phyloP scores from a whole-genome alignment of 1,284 basidiomycete species.

The Pascua guehoae region DNA sequence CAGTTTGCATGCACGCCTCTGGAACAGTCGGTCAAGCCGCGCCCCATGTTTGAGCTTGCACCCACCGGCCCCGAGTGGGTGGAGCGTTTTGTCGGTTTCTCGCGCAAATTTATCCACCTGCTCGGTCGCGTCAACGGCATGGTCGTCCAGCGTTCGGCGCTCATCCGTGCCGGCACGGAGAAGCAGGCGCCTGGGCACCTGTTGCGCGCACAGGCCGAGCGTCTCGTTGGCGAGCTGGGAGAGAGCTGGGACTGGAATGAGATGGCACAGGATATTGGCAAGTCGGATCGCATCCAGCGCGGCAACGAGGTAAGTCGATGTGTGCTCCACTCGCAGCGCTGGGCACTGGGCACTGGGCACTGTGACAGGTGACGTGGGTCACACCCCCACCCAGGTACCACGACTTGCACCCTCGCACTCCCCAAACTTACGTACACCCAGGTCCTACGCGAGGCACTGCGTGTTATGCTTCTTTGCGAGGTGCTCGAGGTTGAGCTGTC shows the following conservation, averaged over 20 bases:
- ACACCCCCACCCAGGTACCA: too few relatives aligned
- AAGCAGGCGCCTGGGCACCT: conserved; percentile 1
- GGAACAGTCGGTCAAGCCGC: background rate
- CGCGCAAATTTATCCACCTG: conserved; percentile 15
- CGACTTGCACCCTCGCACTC: background rate
- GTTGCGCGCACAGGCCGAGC: conserved; percentile 12
- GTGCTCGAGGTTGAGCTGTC: conserved; percentile 13
- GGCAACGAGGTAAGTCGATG: conserved; percentile 15
- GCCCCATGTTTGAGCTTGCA: conserved; percentile 6
- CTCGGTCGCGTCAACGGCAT: conserved; percentile 17
- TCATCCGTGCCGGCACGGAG: conserved; percentile 10
- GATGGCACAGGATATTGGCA: conserved; percentile 10
- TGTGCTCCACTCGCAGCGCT: too few relatives aligned
- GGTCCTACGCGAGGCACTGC: conserved; percentile 11
- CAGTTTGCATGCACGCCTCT: conserved; percentile 12
- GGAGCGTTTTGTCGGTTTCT: conserved; percentile 22
- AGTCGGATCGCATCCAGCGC: conserved; percentile 15
- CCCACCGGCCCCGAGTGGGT: conserved; percentile 18
- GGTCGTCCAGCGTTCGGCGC: conserved; percentile 10
- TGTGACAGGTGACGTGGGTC: too few relatives aligned
- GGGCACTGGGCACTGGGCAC: too few relatives aligned
- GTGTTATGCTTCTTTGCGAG: conserved; percentile 20
- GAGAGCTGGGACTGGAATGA: conserved; percentile 14
- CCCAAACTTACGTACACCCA: background rate
- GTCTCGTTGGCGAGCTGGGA: conserved; percentile 5